A percentile compares a stretch with the other conserved stretches of the same genome.
phyloP scores from a whole-genome alignment of 345 rosid species.

The Crucihimalaya himalaica region DNA sequence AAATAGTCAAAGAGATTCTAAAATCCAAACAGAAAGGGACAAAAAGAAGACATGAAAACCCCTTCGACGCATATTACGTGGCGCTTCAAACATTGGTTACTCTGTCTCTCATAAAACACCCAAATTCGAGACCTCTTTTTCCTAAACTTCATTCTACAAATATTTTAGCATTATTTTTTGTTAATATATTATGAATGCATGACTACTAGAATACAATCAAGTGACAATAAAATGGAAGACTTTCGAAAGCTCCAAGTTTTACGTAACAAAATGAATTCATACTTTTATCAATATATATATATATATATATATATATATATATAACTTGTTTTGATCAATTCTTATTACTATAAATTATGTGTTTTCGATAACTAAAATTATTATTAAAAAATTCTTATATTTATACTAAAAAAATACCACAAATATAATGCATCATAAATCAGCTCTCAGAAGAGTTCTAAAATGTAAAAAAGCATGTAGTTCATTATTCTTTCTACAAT shows the following conservation, averaged over 20 bases:
- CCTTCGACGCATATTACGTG: slow-evolving; percentile 38
- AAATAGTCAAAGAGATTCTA: slow-evolving; percentile 42
- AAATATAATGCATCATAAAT: neutral
- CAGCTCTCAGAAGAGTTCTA: neutral
- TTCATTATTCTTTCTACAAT: neutral
- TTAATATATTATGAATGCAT: slow-evolving; percentile 16
- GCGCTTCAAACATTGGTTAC: slow-evolving; percentile 34
- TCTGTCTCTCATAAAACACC: slow-evolving; percentile 41
- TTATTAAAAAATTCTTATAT: neutral
- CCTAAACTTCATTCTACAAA: slow-evolving; percentile 7
- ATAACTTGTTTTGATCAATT: neutral
- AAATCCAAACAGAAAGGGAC: slow-evolving; percentile 38
- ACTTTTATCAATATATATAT: neutral
- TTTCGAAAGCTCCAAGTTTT: slow-evolving; percentile 24
- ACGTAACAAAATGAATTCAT: neutral
- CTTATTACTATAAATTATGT: neutral
- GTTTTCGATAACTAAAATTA: neutral
- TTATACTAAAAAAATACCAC: no score
- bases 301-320: neutral
- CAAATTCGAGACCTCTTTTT: slow-evolving; percentile 48
- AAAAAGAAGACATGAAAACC: slow-evolving; percentile 39
- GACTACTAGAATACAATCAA: slow-evolving; percentile 29
- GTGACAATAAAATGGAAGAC: slow-evolving; percentile 33
- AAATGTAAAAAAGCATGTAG: neutral
- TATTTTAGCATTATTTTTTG: neutral